Percentiles rank a stretch among this genome's conserved stretches.
These are phyloP conservation scores for Tetrastigma voinierianum DNA, from an alignment of 164 flowering plant species.

Conservation along the genomic window DNA sequence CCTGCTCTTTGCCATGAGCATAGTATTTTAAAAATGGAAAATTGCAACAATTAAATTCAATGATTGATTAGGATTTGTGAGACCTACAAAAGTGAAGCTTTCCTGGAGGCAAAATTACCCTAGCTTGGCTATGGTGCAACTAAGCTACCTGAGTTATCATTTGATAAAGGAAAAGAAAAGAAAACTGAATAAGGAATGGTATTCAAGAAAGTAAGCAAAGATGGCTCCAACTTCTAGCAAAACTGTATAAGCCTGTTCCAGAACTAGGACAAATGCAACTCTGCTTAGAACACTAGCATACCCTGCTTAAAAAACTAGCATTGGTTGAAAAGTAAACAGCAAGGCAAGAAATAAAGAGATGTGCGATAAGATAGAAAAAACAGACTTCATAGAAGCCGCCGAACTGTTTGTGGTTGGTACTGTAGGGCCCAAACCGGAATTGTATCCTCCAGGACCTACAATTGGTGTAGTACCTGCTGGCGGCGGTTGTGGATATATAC, in stretches of 20 bases:
- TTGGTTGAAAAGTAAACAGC: background rate
- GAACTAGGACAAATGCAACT: too few relatives aligned
- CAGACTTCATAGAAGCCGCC: constrained; percentile 7
- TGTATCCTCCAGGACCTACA: constrained; percentile 9
- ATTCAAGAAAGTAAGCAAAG: background rate
- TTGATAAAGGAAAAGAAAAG: background rate
- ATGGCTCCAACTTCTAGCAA: constrained; percentile 16
- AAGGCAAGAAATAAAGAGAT: constrained; percentile 9
- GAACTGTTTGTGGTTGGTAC: constrained; percentile 20
- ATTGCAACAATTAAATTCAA: constrained; percentile 1
- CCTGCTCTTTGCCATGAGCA: too few relatives aligned
- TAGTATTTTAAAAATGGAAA: too few relatives aligned
- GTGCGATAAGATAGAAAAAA: background rate
- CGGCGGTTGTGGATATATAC: background rate
- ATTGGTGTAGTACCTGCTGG: background rate
- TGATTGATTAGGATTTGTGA: constrained; percentile 7
- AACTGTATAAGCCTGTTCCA: constrained; percentile 11
- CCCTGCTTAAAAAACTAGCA: background rate
- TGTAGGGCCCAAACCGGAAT: constrained; percentile 19
- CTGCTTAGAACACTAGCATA: background rate
- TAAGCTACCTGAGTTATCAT: constrained; percentile 2
- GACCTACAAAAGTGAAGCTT: constrained; percentile 3
- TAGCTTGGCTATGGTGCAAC: background rate
- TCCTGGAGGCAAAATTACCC: background rate
- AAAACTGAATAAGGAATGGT: background rate